A percentile compares a stretch with the other conserved stretches of the same genome.
phyloP scores from a whole-genome alignment of 768 basidiomycete genomes.

The Pleurotus cornucopiae region DNA sequence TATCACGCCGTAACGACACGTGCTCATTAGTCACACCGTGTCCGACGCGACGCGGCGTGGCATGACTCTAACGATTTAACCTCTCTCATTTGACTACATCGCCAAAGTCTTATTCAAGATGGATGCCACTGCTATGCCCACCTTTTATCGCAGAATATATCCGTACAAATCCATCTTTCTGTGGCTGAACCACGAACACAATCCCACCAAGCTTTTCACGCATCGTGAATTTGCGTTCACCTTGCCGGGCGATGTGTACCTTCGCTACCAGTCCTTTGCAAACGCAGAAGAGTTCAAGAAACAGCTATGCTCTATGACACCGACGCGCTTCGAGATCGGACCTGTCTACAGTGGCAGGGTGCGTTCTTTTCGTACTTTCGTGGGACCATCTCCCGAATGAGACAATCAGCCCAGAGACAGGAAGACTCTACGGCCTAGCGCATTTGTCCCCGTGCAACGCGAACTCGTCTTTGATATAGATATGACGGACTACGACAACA shows the following conservation, averaged over 20 bases:
- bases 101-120: constrained; percentile 8
- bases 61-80: neutral
- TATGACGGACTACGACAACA: constrained; percentile 97
- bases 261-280: constrained; percentile 91
- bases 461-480: constrained; percentile 99
- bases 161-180: constrained; percentile 91
- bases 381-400: neutral
- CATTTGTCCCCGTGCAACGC: constrained; percentile 75
- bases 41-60: no score
- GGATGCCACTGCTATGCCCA: constrained; percentile 33
- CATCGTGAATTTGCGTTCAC: constrained; percentile 97
- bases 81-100: neutral
- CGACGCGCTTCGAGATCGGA: constrained; percentile 95
- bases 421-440: constrained; percentile 63
- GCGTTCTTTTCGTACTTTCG: constrained; percentile 25
- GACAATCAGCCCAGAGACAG: constrained; percentile 80
- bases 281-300: constrained; percentile 88
- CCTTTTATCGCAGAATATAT: constrained; percentile 87
- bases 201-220: constrained; percentile 76
- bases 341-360: constrained; percentile 88
- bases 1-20: no score
- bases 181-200: constrained; percentile 93
- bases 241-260: constrained; percentile 83
- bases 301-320: constrained; percentile 79
- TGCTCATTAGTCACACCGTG: no score